A percentile compares a stretch with the other conserved stretches of the same genome.
Conservation (phyloP, 2,329 filamentous ascomycete species). For the Ascochyta viciae-villosae region DNA sequence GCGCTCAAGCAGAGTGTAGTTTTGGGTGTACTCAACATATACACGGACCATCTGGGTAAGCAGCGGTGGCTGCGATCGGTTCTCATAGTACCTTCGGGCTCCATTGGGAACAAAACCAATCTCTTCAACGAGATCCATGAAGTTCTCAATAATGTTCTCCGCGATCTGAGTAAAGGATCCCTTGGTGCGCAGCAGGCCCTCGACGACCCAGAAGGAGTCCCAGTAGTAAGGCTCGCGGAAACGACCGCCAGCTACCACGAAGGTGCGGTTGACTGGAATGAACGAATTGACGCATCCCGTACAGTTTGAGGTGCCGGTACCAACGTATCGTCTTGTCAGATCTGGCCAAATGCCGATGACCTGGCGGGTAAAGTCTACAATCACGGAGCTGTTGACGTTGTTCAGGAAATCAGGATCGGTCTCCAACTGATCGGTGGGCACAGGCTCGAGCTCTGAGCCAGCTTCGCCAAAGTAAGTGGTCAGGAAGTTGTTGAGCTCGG, state of each 20-base stretch:
- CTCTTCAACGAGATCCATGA: constrained; percentile 69
- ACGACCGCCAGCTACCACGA: constrained; percentile 74
- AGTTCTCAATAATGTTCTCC: constrained; percentile 73
- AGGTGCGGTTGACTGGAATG: constrained; percentile 70
- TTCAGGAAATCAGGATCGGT: constrained; percentile 66
- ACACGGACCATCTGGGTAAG: constrained; percentile 70
- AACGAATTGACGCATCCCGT: constrained; percentile 69
- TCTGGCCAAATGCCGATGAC: constrained; percentile 75
- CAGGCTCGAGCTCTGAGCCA: constrained; percentile 66
- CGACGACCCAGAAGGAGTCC: constrained; percentile 74
- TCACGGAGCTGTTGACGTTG: constrained; percentile 63
- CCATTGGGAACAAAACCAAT: constrained; percentile 74
- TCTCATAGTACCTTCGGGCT: constrained; percentile 71
- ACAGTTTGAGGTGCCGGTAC: constrained; percentile 51
- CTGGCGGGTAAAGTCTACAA: constrained; percentile 67
- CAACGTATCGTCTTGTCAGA: constrained; percentile 67
- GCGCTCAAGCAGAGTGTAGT: constrained; percentile 65
- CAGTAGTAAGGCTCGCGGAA: constrained; percentile 76
- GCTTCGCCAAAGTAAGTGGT: constrained; percentile 68
- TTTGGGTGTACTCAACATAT: constrained; percentile 70
- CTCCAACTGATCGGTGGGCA: constrained; percentile 59
- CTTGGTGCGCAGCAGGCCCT: constrained; percentile 69
- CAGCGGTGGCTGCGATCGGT: constrained; percentile 71
- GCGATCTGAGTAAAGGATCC: constrained; percentile 69
- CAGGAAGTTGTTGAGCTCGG: constrained; percentile 68